phyloP scores from a whole-genome alignment of 495 filamentous ascomycete species.

The Barbatosphaeria neglecta region DNA sequence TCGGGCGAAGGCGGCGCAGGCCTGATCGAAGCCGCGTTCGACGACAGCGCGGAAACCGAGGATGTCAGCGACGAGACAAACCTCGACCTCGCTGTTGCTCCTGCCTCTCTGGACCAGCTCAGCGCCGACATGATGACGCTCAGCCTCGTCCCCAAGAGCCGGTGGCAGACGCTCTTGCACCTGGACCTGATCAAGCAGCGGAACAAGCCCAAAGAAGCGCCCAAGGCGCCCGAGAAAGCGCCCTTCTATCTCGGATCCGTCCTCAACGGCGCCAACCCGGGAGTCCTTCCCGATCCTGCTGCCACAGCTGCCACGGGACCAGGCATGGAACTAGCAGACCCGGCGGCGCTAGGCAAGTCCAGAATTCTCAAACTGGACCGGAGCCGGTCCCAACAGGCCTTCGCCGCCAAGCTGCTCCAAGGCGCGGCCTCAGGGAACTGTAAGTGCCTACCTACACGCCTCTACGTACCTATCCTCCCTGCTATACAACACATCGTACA shows the following conservation, averaged over 20 bases:
- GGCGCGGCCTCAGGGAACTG: conserved; percentile 38
- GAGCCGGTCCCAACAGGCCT: conserved; percentile 34
- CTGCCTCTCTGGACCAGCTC: conserved; percentile 63
- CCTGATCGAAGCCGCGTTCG: conserved; percentile 55
- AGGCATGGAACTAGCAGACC: conserved; percentile 8
- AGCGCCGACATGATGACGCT: conserved; percentile 72
- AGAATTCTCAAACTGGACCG: conserved; percentile 28
- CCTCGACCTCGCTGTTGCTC: conserved; percentile 34
- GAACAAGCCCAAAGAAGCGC: conserved; percentile 87
- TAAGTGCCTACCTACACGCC: conserved; percentile 20
- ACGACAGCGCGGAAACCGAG: conserved; percentile 28
- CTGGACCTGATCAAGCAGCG: conserved; percentile 82
- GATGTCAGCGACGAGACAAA: conserved; percentile 19
- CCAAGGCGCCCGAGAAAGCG: conserved; percentile 84
- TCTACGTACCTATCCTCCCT: conserved; percentile 6
- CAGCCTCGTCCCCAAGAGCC: conserved; percentile 73
- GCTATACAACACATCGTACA: no score
- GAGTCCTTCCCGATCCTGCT: neutral
- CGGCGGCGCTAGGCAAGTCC: conserved; percentile 15
- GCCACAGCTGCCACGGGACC: neutral
- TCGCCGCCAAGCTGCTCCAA: conserved; percentile 46
- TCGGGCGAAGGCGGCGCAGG: conserved; percentile 74
- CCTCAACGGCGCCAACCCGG: no score
- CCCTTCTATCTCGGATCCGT: conserved; percentile 84
- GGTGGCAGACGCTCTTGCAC: conserved; percentile 88